Evolutionary conservation across 2,329 filamentous ascomycete species (phyloP), one percentile per base, ranked within the genome.

Genomic region (Chaetothyriales sp.): DNA sequence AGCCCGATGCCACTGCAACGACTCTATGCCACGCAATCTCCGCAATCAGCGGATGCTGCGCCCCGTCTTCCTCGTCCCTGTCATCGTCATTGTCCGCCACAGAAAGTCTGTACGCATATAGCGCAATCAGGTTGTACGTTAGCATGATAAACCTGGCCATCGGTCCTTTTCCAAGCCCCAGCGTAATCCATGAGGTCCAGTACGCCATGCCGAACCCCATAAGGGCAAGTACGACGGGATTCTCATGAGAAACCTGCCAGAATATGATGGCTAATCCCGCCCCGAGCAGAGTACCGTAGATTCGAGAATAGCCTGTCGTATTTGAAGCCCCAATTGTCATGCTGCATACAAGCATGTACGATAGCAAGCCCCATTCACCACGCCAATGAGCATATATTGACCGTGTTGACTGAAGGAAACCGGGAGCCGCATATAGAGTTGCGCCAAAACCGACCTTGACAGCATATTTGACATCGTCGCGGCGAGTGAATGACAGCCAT

Each of bases 251-350:
- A 20, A 84, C 70, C 43, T 83, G 74, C 92, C 92, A 98, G 46
- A 84, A 80, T 9, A 84, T 57, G 28, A 89, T 75, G 0, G 90
- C 86, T 56, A 82, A 82, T 1, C 76, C 64, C 5, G 87, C 88
- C 18, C 92, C 92, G 39, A 93, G 73, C 32, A 87, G 74, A 1
- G 90, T 98, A 51, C 90, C 92, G 7, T 86, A 73, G 63, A 96
- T 90, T 59, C 92, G 81, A 47, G 89, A 81, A 62, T 81, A 80
- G 3, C 88, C 89, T 0, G 90, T 95, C 1, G 90, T 95, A 65
- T 96, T 98, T 20, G 88, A 86, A 6, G 92, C 88, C 25, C 92
- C 92, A 19, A 95, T 90, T 0, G 90, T 98, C 88, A 95, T 96
- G 39, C 86, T 88, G 64, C 89, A 94, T 20, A 98, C 92, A 63